These are phyloP conservation scores for Lophiotrema nucula DNA, from an alignment of 495 filamentous ascomycete species.

Conservation along the genomic window DNA sequence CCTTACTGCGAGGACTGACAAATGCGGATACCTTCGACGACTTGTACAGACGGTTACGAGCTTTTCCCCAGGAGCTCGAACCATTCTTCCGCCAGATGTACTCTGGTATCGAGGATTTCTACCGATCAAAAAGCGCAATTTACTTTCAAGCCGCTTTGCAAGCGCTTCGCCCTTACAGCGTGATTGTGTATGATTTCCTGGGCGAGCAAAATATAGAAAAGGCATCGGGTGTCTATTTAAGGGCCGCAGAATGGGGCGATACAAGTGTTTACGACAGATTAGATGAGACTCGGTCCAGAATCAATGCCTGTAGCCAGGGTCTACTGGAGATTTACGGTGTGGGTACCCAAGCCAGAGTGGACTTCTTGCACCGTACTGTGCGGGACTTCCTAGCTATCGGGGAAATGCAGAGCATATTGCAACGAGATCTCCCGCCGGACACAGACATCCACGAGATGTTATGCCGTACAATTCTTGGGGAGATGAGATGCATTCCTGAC, in stretches of 20 bases:
- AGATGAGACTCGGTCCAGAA: neutral
- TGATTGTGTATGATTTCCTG: neutral
- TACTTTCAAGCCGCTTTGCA: neutral
- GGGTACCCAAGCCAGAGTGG: no score
- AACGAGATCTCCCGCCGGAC: no score
- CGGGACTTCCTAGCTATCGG: conserved; percentile 14
- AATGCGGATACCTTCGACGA: conserved; percentile 14
- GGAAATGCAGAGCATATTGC: neutral
- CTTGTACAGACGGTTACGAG: conserved; percentile 7
- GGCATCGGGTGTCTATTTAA: neutral
- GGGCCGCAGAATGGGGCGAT: neutral
- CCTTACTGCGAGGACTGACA: conserved; percentile 19
- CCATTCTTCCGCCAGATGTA: conserved; percentile 9
- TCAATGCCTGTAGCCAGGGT: neutral
- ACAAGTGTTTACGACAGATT: neutral
- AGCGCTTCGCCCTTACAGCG: neutral
- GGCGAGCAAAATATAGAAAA: conserved; percentile 1
- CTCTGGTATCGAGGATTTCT: neutral
- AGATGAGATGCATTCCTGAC: no score
- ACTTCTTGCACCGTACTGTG: conserved; percentile 26
- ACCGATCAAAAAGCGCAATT: conserved; percentile 9
- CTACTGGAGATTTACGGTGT: conserved; percentile 5
- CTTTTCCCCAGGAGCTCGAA: conserved; percentile 20
- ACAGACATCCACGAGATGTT: no score
- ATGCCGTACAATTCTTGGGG: no score